Conservation (phyloP, 768 basidiomycete genomes). For the Tricholoma hemisulphureum region DNA sequence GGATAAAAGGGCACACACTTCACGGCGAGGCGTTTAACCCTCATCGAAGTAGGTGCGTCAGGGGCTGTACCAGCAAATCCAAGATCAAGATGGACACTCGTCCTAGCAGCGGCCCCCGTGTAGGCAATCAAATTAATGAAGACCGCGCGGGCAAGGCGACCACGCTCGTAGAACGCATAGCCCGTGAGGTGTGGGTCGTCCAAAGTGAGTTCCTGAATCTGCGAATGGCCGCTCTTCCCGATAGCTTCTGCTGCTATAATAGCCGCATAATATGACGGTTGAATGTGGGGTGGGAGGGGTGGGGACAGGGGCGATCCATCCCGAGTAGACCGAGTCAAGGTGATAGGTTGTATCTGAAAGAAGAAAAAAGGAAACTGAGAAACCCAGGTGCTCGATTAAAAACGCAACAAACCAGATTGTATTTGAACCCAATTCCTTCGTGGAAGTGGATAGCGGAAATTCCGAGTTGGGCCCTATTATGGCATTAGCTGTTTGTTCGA, state of each 20-base stretch:
- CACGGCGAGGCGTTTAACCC: constrained; percentile 49
- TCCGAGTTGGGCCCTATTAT: constrained; percentile 32
- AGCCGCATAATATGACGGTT: constrained; percentile 65
- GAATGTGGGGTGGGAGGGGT: constrained; percentile 58
- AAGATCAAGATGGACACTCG: constrained; percentile 42
- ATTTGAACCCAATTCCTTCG: constrained; percentile 69
- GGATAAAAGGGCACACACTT: constrained; percentile 31
- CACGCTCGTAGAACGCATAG: constrained; percentile 59
- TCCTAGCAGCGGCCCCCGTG: constrained; percentile 34
- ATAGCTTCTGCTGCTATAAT: constrained; percentile 60
- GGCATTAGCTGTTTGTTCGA: background rate
- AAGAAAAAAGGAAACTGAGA: background rate
- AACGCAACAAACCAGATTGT: constrained; percentile 49
- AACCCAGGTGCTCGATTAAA: too few species aligned
- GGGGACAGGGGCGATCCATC: constrained; percentile 50
- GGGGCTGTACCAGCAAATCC: constrained; percentile 28
- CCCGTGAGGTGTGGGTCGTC: constrained; percentile 49
- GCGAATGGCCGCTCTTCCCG: constrained; percentile 41
- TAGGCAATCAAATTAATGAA: constrained; percentile 62
- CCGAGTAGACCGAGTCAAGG: constrained; percentile 54
- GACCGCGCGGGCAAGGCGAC: constrained; percentile 43
- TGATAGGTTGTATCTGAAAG: constrained; percentile 58
- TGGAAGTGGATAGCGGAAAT: constrained; percentile 61
- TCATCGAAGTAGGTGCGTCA: constrained; percentile 28
- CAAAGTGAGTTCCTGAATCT: constrained; percentile 49